These are phyloP conservation scores for Achaetomium macrosporum DNA, from an alignment of 2,329 filamentous ascomycete species.

Conservation along the genomic window DNA sequence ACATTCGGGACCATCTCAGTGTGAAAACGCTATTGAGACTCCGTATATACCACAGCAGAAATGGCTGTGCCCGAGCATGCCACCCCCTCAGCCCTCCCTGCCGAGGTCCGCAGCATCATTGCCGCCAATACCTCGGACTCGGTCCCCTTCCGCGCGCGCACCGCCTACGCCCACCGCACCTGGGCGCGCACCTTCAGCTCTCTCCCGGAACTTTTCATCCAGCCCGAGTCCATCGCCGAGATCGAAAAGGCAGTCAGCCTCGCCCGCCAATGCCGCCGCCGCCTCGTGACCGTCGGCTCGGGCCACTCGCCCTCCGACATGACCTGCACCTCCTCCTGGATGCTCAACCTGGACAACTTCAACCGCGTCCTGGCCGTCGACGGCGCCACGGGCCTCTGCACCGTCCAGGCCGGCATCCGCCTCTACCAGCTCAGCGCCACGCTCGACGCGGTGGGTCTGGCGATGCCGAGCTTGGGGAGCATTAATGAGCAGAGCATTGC, in stretches of 20 bases:
- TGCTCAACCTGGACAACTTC: conserved; percentile 86
- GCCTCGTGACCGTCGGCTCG: conserved; percentile 80
- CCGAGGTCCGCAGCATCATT: conserved; percentile 16
- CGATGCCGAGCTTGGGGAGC: conserved; percentile 87
- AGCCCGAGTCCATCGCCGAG: conserved; percentile 71
- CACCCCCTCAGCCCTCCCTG: conserved; percentile 10
- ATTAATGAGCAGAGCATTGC: conserved; percentile 93
- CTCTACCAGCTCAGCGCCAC: conserved; percentile 66
- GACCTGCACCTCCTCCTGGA: conserved; percentile 90
- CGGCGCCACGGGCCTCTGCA: conserved; percentile 57
- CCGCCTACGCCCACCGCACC: conserved; percentile 74
- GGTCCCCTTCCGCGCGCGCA: conserved; percentile 69
- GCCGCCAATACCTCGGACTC: conserved; percentile 25
- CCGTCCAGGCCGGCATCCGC: conserved; percentile 84
- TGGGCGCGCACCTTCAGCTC: conserved; percentile 94
- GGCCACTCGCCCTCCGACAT: conserved; percentile 88
- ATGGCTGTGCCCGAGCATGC: conserved; percentile 2
- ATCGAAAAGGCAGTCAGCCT: conserved; percentile 78
- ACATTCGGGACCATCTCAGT: too few species aligned
- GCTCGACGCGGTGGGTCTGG: conserved; percentile 69
- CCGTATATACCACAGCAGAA: not conserved
- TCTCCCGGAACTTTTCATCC: conserved; percentile 83
- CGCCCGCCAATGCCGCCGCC: conserved; percentile 72
- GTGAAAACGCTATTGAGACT: too few species aligned
- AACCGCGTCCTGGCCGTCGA: conserved; percentile 67